Evolutionary conservation across 495 filamentous ascomycete genomes (phyloP).

Genomic region (Chaetomium fimeti): DNA sequence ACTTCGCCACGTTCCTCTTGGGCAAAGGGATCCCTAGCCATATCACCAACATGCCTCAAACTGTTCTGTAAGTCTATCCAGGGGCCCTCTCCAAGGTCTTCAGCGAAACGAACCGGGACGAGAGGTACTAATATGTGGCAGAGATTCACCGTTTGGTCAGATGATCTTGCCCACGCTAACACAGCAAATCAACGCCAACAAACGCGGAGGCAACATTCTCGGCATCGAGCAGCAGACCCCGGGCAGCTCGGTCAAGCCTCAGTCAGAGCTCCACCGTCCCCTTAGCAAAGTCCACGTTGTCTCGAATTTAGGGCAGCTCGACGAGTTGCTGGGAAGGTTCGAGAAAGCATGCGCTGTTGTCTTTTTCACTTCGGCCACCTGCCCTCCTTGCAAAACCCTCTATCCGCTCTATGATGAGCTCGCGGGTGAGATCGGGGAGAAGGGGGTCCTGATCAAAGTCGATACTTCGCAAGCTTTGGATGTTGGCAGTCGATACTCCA

Average conservation of each 20-base stretch:
- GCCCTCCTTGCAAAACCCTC: constrained; percentile 77
- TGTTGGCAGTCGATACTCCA: constrained; percentile 61
- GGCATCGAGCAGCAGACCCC: constrained; percentile 46
- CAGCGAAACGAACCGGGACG: background rate
- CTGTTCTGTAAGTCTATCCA: constrained; percentile 58
- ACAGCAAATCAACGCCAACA: constrained; percentile 66
- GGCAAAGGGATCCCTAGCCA: constrained; percentile 84
- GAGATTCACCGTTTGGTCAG: constrained; percentile 81
- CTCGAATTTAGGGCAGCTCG: constrained; percentile 54
- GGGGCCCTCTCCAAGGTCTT: background rate
- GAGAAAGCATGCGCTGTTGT: constrained; percentile 70
- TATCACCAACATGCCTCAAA: constrained; percentile 83
- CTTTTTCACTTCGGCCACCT: constrained; percentile 90
- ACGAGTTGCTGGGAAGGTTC: constrained; percentile 58
- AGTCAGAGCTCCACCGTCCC: constrained; percentile 33
- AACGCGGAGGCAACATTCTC: constrained; percentile 50
- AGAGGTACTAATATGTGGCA: constrained; percentile 18
- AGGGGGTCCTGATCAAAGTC: constrained; percentile 76
- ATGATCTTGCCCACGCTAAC: constrained; percentile 86
- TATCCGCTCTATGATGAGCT: constrained; percentile 83
- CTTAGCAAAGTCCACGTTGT: constrained; percentile 38
- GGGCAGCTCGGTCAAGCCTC: constrained; percentile 37
- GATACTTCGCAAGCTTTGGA: constrained; percentile 69
- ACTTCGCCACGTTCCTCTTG: constrained; percentile 86
- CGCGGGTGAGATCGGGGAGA: constrained; percentile 68